A percentile compares a stretch with the other conserved stretches of the same genome.
phyloP scores from a whole-genome alignment of 73 alveolate genomes.

The Paramecium pentaurelia region DNA sequence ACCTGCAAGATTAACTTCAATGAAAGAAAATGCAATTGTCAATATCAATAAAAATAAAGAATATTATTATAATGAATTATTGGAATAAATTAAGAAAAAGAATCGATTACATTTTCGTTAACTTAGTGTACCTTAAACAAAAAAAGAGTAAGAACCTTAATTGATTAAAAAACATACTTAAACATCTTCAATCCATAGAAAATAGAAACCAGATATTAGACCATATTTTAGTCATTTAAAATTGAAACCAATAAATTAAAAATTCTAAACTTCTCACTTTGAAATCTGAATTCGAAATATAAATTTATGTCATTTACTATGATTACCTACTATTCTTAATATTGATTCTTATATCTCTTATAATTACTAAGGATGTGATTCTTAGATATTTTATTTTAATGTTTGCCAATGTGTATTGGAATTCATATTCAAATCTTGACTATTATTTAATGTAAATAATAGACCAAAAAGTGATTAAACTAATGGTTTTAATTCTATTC shows the following conservation, averaged over 20 bases:
- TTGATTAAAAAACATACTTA: neutral
- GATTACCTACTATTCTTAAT: neutral
- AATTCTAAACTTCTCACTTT: neutral
- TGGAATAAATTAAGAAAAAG: neutral
- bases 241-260: neutral
- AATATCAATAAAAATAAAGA: neutral
- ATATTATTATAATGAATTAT: neutral
- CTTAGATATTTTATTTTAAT: neutral
- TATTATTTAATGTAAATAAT: neutral
- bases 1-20: neutral
- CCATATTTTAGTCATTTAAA: neutral
- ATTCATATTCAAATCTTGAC: neutral
- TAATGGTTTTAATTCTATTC: neutral
- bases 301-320: slow-evolving; percentile 9
- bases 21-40: neutral
- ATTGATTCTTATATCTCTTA: neutral
- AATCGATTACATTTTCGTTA: neutral
- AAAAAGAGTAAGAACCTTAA: neutral
- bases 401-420: neutral
- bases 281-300: neutral
- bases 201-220: neutral
- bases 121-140: neutral
- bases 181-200: neutral
- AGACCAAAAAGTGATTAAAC: neutral
- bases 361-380: neutral